A percentile compares a stretch with the other conserved stretches of the same genome.
Evolutionary conservation across 2,329 filamentous ascomycete species (phyloP).

Genomic region (Blastomyces parvus): DNA sequence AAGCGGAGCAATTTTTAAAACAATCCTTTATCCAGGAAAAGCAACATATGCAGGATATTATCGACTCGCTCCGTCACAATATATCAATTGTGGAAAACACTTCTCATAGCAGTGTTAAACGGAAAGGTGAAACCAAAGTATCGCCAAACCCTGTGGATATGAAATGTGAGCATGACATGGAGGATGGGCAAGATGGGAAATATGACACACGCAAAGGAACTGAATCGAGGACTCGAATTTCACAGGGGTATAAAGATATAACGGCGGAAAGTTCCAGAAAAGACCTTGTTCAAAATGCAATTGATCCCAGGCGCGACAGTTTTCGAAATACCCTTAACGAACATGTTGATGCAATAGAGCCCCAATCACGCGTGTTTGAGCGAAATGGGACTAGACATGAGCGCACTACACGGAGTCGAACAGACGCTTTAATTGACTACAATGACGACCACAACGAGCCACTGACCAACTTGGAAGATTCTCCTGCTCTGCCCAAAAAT

Average conservation of each 20-base stretch:
- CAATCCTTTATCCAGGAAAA: slow-evolving; percentile 30
- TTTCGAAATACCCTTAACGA: neutral
- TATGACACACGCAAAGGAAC: neutral
- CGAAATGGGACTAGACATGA: neutral
- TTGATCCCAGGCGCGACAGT: neutral
- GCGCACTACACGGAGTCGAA: neutral
- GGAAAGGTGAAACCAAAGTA: neutral
- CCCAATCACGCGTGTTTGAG: neutral
- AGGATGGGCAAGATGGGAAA: neutral
- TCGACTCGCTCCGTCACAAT: slow-evolving; percentile 28
- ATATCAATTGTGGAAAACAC: slow-evolving; percentile 24
- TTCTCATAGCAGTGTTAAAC: slow-evolving; percentile 9
- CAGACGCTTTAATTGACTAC: neutral
- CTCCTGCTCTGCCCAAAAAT: slow-evolving; percentile 15
- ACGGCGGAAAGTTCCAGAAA: neutral
- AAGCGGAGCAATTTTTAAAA: slow-evolving; percentile 28
- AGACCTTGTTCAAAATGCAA: neutral
- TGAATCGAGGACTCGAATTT: neutral
- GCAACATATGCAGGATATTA: slow-evolving; percentile 30
- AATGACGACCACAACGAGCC: slow-evolving; percentile 23
- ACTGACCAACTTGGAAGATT: slow-evolving; percentile 18
- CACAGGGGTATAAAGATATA: neutral
- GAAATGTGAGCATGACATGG: neutral
- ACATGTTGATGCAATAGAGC: neutral
- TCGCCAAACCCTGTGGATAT: neutral